Evolutionary conservation across 208 protist species (phyloP).

Genomic region (Porcisia deanei): DNA sequence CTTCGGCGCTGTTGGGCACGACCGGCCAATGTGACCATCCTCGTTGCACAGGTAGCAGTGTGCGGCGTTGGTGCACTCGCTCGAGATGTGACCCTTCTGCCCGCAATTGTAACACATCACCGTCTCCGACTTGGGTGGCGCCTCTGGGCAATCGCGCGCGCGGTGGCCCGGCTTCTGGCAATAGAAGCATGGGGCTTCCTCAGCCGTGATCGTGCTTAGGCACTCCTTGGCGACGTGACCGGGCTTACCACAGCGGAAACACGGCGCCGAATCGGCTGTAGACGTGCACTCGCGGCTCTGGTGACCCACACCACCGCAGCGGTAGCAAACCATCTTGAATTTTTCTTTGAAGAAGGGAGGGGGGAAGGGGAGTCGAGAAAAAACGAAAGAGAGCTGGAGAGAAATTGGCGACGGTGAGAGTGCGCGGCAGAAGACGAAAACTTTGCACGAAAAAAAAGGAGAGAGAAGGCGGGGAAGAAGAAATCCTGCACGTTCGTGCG

Average conservation of each 20-base stretch:
- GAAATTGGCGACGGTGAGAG: conserved; percentile 7
- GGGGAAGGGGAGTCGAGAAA: too few species aligned
- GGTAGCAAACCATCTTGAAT: conserved; percentile 82
- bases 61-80: conserved; percentile 68
- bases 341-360: neutral
- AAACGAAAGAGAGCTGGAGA: neutral
- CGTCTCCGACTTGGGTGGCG: conserved; percentile 66
- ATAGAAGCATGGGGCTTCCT: conserved; percentile 86
- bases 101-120: conserved; percentile 83
- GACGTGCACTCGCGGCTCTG: conserved; percentile 78
- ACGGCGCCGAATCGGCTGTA: conserved; percentile 45
- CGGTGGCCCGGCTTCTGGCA: conserved; percentile 88
- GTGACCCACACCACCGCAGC: conserved; percentile 80
- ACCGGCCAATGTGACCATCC: conserved; percentile 78
- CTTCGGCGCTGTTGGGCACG: conserved; percentile 59
- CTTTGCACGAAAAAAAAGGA: conserved; percentile 8
- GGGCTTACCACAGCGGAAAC: conserved; percentile 81
- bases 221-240: conserved; percentile 85
- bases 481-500: neutral
- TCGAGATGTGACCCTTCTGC: conserved; percentile 78
- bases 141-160: conserved; percentile 82
- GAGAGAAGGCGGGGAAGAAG: neutral
- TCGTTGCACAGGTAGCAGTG: conserved; percentile 86
- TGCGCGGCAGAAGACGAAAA: conserved; percentile 5
- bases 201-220: conserved; percentile 55